These are phyloP conservation scores for Aquilaria sinensis DNA, from an alignment of 345 rosid genomes.

Conservation along the genomic window DNA sequence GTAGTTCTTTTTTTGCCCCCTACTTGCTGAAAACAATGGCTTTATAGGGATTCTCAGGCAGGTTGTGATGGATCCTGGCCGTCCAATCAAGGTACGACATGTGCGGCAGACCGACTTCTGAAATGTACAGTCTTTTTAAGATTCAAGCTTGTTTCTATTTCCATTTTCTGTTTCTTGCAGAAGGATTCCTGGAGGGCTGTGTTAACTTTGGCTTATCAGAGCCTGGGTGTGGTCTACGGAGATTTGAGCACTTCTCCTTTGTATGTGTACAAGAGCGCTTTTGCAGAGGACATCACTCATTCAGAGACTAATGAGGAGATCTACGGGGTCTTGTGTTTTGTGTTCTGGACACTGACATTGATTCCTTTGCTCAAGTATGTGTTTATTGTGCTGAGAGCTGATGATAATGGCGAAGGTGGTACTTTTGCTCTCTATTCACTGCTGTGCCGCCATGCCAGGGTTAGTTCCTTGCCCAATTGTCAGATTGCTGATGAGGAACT, in stretches of 20 bases:
- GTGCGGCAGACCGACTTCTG: constrained; percentile 1
- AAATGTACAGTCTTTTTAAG: constrained; percentile 7
- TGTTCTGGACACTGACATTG: constrained; percentile 81
- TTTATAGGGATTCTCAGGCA: constrained; percentile 22
- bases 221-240: constrained; percentile 86
- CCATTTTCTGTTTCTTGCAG: constrained; percentile 29
- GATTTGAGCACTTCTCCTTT: constrained; percentile 85
- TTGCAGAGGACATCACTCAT: constrained; percentile 79
- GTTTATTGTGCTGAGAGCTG: constrained; percentile 75
- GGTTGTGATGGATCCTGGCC: constrained; percentile 60
- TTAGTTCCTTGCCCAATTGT: constrained; percentile 68
- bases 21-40: constrained; percentile 20
- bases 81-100: constrained; percentile 51
- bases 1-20: constrained; percentile 12
- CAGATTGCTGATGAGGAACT: constrained; percentile 83
- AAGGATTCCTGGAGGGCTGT: constrained; percentile 73
- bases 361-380: constrained; percentile 71
- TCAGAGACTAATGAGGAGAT: constrained; percentile 89
- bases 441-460: constrained; percentile 70
- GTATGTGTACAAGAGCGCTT: constrained; percentile 77
- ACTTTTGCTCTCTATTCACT: constrained; percentile 81
- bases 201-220: constrained; percentile 75
- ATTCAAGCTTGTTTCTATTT: constrained; percentile 4
- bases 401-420: constrained; percentile 92
- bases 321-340: constrained; percentile 74